Base-by-base conservation (phyloP, 2,329 filamentous ascomycete genomes). In the Penicillium sclerotiorum region DNA sequence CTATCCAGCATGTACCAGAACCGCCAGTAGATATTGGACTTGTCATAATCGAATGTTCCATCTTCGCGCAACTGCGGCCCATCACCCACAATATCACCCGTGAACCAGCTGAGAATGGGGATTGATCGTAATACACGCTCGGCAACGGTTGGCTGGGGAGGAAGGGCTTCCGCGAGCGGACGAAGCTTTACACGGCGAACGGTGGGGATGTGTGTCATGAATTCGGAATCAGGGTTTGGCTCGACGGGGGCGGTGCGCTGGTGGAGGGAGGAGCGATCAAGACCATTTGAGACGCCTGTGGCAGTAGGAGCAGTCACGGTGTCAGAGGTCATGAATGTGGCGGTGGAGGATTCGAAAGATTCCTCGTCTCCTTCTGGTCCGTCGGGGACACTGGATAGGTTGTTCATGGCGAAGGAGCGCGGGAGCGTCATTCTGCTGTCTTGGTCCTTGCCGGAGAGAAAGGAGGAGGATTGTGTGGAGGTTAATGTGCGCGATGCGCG, bases 61-160 rank as follows among this genome's bases (percentile, higher is more conserved):
- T 77, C 74, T 36, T 77, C 75, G 23, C 67, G 67, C 17, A 77
- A 56, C 52, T 72, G 65, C 8, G 75, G 74, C 2, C 75, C 75
- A 49, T 76, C 74, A 8, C 73, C 74, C 15, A 77, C 74, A 32
- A 77, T 73, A 47, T 75, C 73, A 22, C 71, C 85, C 38, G 83
- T 85, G 64, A 91, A 87, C 84, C 86, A 90, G 60, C 81, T 82
- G 53, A 90, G 72, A 53, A 90, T 78, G 2, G 88, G 88, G 33
- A 90, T 82, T 46, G 80, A 81, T 57, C 81, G 80, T 47, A 88
- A 71, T 17, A 89, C 65, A 44, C 84, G 80, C 69, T 89, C 85
- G 28, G 80, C 74, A 47, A 83, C 77, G 2, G 85, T 86, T 41
- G 83, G 83, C 59, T 87, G 84, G 2, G 87, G 87, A 12, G 87